Base-by-base conservation (phyloP, 1,284 basidiomycete species). In the Moesziomyces globuligerus region DNA sequence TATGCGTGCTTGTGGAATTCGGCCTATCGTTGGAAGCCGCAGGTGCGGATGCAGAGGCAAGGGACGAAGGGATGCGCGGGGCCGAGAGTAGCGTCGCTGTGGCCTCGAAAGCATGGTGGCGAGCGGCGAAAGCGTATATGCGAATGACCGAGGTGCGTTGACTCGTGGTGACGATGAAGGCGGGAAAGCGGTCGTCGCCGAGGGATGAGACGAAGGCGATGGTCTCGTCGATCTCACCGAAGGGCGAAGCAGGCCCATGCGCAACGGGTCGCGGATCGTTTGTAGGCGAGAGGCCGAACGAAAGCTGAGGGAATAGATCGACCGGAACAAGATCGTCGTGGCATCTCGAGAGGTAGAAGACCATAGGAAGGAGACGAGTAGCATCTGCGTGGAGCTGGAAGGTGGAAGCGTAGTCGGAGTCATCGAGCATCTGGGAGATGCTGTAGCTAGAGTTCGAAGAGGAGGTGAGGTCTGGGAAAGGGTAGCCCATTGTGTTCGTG, bases 251-350 rank as follows among this genome's bases (percentile, higher is more conserved):
- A 8, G 68, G 53, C 28, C 70, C 74, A 39, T 76, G 72, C 9
- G 72, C 52, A 41, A 68, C 38, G 18, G 62, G 61, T n/a, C 26
- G 43, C 4, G 44, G 45, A 24, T 60, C 49, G 43, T 28, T 23
- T 15, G 44, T n/a, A 18, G 45, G 28, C 4, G 17, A 21, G 13
- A 26, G 24, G 9, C 49, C 39, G 45, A 32, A 42, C 17, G 68
- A 66, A 2, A 71, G 41, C 39, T 71, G 68, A 2, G 62, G 58
- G 21, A 58, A 71, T 41, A 62, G 61, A 32, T 71, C 68, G 4
- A 77, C 70, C 4, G 67, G 70, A 4, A 61, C 67, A 5, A 74
- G 50, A 18, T 80, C 74, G 40, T 79, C 75, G 36, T 76, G 71
- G 41, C 65, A 69, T 21, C 72, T 54, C 1, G 73, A 62, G 5